Conservation (phyloP, 2,329 filamentous ascomycete genomes). For the Phoma sp. region DNA sequence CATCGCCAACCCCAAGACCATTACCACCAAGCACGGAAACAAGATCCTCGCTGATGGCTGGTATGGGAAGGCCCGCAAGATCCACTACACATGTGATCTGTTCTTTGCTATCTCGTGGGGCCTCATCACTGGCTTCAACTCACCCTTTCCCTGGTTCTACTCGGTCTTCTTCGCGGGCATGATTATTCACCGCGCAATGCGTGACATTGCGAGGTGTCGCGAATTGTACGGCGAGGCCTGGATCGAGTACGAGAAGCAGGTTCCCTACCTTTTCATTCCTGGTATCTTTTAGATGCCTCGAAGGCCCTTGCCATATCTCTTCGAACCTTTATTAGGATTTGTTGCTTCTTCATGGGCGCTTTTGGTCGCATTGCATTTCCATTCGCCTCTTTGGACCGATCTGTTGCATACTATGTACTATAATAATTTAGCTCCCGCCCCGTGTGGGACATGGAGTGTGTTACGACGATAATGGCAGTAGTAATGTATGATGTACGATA, state of each 20-base stretch:
- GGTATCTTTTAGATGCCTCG: constrained; percentile 17
- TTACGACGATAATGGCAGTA: constrained; percentile 25
- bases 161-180: constrained; percentile 79
- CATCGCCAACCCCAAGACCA: constrained; percentile 78
- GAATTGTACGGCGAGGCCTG: constrained; percentile 83
- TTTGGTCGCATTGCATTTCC: constrained; percentile 8
- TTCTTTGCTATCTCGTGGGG: constrained; percentile 81
- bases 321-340: not conserved
- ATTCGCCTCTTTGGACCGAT: constrained; percentile 2
- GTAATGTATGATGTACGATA: constrained; percentile 22
- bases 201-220: constrained; percentile 77
- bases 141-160: constrained; percentile 90
- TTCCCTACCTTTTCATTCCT: constrained; percentile 86
- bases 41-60: constrained; percentile 84
- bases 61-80: constrained; percentile 75
- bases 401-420: constrained; percentile 20
- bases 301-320: not conserved
- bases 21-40: constrained; percentile 74
- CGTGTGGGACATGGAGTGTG: constrained; percentile 9
- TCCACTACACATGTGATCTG: constrained; percentile 81
- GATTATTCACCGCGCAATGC: constrained; percentile 77
- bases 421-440: constrained; percentile 14
- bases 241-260: constrained; percentile 78
- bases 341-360: not conserved
- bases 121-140: constrained; percentile 78